A percentile compares a stretch with the other conserved stretches of the same genome.
These are phyloP conservation scores for Camillea tinctor DNA, from an alignment of 2,329 filamentous ascomycete species.

Conservation along the genomic window DNA sequence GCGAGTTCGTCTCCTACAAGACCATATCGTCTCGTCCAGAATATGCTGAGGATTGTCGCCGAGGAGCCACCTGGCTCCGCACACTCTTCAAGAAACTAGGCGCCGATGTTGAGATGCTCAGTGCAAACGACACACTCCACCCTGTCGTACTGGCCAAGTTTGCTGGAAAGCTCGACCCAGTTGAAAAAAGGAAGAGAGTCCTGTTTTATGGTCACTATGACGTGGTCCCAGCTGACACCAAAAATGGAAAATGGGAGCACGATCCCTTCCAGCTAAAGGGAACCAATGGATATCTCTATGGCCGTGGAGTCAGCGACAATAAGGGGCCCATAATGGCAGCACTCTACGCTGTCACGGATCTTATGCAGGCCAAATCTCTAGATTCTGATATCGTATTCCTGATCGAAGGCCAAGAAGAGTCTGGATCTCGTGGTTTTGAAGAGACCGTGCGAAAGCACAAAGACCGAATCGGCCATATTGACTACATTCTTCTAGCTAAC, in stretches of 20 bases:
- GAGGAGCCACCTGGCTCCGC: conserved; percentile 87
- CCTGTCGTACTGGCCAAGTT: conserved; percentile 94
- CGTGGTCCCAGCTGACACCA: conserved; percentile 85
- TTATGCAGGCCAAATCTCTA: conserved; percentile 79
- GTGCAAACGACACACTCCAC: conserved; percentile 70
- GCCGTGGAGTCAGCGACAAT: conserved; percentile 95
- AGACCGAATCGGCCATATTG: conserved; percentile 80
- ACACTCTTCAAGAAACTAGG: conserved; percentile 90
- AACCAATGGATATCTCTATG: conserved; percentile 89
- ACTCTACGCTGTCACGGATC: conserved; percentile 86
- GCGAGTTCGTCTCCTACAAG: conserved; percentile 86
- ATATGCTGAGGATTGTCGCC: conserved; percentile 86
- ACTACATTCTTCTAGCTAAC: conserved; percentile 94
- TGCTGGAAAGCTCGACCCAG: conserved; percentile 66
- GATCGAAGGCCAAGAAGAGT: conserved; percentile 96
- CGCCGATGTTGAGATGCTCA: conserved; percentile 86
- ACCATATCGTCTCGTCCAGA: conserved; percentile 85
- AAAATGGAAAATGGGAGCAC: conserved; percentile 77
- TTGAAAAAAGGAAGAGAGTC: conserved; percentile 74
- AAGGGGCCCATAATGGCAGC: conserved; percentile 95
- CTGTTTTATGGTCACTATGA: conserved; percentile 99
- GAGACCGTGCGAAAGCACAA: conserved; percentile 79
- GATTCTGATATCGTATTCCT: conserved; percentile 89
- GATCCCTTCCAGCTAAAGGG: conserved; percentile 91
- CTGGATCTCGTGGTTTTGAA: conserved; percentile 86